phyloP scores from a whole-genome alignment of 2,329 filamentous ascomycete species.

The Paradendryphiella salina region DNA sequence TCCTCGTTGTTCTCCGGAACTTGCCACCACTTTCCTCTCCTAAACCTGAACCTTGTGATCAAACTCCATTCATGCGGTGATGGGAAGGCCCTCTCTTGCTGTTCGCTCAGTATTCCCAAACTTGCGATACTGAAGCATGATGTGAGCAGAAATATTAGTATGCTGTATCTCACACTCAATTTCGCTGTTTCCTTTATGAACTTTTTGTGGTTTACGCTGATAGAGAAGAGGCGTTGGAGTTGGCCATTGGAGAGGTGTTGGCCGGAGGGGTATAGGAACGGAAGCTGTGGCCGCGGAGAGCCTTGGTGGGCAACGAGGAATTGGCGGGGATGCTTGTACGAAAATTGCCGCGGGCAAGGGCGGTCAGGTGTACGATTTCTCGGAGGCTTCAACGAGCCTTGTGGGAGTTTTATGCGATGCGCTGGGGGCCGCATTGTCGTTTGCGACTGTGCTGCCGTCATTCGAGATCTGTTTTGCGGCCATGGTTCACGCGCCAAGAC shows the following conservation, averaged over 20 bases:
- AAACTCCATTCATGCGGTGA: constrained; percentile 82
- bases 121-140: constrained; percentile 63
- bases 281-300: constrained; percentile 62
- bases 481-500: constrained; percentile 26
- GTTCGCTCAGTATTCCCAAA: constrained; percentile 72
- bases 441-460: constrained; percentile 11
- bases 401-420: constrained; percentile 34
- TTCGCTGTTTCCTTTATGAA: constrained; percentile 73
- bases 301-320: constrained; percentile 51
- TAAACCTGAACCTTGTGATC: constrained; percentile 67
- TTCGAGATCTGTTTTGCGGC: constrained; percentile 15
- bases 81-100: constrained; percentile 73
- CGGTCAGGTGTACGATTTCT: constrained; percentile 19
- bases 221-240: constrained; percentile 74
- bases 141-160: constrained; percentile 67
- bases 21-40: constrained; percentile 56
- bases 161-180: constrained; percentile 68
- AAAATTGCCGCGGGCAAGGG: constrained; percentile 58
- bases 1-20: constrained; percentile 61
- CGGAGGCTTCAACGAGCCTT: constrained; percentile 28
- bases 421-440: constrained; percentile 38
- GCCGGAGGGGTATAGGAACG: constrained; percentile 65
- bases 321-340: constrained; percentile 58
- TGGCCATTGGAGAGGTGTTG: constrained; percentile 46
- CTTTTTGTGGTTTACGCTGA: constrained; percentile 63